Base-by-base conservation (phyloP, 495 filamentous ascomycete genomes). In the Penicillium steckii region DNA sequence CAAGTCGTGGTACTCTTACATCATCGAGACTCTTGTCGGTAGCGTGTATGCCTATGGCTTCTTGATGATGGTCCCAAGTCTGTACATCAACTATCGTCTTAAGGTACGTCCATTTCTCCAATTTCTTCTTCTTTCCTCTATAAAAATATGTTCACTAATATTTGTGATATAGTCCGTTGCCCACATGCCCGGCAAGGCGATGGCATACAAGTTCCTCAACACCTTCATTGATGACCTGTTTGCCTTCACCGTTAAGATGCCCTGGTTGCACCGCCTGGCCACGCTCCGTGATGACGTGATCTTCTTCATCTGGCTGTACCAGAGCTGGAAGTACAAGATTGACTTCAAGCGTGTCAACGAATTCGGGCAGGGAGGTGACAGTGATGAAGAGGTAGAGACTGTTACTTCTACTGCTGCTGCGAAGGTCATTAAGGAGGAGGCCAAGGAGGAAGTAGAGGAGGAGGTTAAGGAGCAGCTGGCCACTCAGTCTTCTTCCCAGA, bases 161-260 rank as follows among this genome's bases (percentile, higher is more conserved):
- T 41, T 0, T 22, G 10, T 26, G n/a, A 19, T 52, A n/a, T 53
- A 81, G 83, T 89, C 84, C 53, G 91, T 98, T 33, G 94, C 94
- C 25, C 94, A 98, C 72, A 96, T 98, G 94, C 94, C 95, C 3
- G 88, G 78, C 30, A 90, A 89, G 67, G 91, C 94, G 7, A 91
- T 98, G 92, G 91, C 85, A 56, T 98, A 97, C 76, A 98, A 98
- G 73, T 94, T 96, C 71, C 75, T 98, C 17, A 80, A 81, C 57
- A 89, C 85, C 21, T 90, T 89, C 64, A 89, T 89, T 54, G 87
- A 90, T 55, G 87, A 93, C 58, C 79, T 98, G 25, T 98, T 98
- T 61, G 94, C 94, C 10, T 98, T 96, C 64, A 97, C 94, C 13
- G 96, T 98, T 71, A 97, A 97, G 75, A 98, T 98, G 94, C 94